These are phyloP conservation scores for Laguncularia racemosa DNA, from an alignment of 345 rosid genomes.

Conservation along the genomic window DNA sequence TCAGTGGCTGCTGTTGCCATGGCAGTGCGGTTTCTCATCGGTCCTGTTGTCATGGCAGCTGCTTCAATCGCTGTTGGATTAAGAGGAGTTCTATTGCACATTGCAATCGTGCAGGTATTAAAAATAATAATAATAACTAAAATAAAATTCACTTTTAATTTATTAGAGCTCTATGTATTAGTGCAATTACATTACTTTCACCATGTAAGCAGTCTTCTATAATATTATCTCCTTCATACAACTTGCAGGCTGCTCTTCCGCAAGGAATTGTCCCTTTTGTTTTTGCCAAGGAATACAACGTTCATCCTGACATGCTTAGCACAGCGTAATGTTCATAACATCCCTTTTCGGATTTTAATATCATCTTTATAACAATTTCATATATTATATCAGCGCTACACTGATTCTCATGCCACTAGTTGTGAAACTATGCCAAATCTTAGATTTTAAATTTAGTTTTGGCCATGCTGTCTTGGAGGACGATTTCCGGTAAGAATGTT, in stretches of 20 bases:
- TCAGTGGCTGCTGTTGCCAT: constrained; percentile 70
- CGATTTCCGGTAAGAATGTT: neutral
- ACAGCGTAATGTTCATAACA: constrained; percentile 46
- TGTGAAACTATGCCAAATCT: too few species aligned
- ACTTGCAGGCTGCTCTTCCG: constrained; percentile 61
- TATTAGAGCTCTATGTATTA: too few species aligned
- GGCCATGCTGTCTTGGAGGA: too few species aligned
- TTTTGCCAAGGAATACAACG: constrained; percentile 76
- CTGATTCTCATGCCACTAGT: too few species aligned
- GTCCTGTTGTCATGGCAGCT: constrained; percentile 89
- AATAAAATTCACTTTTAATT: too few species aligned
- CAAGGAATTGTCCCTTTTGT: constrained; percentile 84
- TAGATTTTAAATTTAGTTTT: too few species aligned
- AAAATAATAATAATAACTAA: too few species aligned
- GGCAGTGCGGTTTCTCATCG: constrained; percentile 80
- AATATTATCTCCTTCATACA: too few species aligned
- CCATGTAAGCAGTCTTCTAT: too few species aligned
- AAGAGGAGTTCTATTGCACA: constrained; percentile 64
- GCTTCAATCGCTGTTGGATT: constrained; percentile 87
- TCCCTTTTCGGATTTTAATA: neutral
- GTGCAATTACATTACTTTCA: too few species aligned
- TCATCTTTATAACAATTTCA: neutral
- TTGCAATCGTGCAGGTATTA: constrained; percentile 92
- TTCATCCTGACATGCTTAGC: constrained; percentile 76
- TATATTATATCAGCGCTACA: too few species aligned